phyloP scores from a whole-genome alignment of 768 basidiomycete genomes.

The Suillus weaverae region DNA sequence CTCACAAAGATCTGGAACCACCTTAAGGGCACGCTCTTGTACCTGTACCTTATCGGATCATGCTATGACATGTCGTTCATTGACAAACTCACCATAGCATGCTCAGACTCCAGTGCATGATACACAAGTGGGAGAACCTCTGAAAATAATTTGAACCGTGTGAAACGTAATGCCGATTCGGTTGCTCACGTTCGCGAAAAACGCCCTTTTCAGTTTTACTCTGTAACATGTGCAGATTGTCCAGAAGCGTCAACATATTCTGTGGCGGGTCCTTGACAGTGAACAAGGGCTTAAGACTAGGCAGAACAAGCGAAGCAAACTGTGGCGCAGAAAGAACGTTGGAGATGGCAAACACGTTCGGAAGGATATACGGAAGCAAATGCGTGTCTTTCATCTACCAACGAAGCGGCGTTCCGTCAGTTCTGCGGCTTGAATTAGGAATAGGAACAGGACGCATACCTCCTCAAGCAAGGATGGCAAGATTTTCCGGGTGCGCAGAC shows the following conservation, averaged over 20 bases:
- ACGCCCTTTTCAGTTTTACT: constrained; percentile 83
- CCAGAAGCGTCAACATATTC: constrained; percentile 91
- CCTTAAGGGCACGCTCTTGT: constrained; percentile 85
- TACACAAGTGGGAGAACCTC: constrained; percentile 97
- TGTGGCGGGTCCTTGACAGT: constrained; percentile 92
- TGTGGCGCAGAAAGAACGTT: constrained; percentile 72
- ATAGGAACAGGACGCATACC: constrained; percentile 43
- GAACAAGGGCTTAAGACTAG: constrained; percentile 88
- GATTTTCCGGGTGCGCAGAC: constrained; percentile 83
- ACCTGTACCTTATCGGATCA: constrained; percentile 51
- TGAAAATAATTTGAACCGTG: constrained; percentile 29
- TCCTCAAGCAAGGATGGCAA: constrained; percentile 92
- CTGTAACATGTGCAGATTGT: constrained; percentile 85
- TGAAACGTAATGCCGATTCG: neutral
- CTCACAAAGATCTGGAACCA: constrained; percentile 87
- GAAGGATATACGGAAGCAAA: constrained; percentile 91
- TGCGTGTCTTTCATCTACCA: constrained; percentile 89
- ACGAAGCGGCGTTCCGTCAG: neutral
- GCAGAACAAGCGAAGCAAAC: constrained; percentile 80
- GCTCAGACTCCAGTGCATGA: constrained; percentile 94
- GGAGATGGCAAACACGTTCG: constrained; percentile 92
- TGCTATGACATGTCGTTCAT: constrained; percentile 1
- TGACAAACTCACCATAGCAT: constrained; percentile 58
- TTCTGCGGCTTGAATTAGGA: constrained; percentile 7
- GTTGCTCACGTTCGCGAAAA: constrained; percentile 80